phyloP scores from a whole-genome alignment of 2,329 filamentous ascomycete species.

The Fusarium foetens region DNA sequence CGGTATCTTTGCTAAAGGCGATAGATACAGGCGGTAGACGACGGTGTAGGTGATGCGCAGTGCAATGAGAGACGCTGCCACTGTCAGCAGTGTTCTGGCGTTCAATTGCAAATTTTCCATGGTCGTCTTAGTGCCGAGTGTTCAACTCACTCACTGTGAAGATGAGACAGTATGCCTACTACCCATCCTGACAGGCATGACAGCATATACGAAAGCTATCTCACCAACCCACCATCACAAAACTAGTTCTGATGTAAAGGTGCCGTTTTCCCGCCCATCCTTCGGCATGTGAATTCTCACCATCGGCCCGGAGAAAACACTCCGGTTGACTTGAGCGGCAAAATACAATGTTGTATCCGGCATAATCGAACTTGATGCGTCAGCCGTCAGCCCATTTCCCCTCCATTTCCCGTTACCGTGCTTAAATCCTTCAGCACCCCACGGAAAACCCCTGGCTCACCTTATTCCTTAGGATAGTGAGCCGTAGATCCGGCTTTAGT shows the following conservation, averaged over 20 bases:
- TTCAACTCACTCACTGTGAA: fast-evolving
- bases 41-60: background rate
- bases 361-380: background rate
- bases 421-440: background rate
- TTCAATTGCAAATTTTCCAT: background rate
- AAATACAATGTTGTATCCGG: background rate
- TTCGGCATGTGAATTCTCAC: background rate
- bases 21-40: background rate
- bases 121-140: fast-evolving
- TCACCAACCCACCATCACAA: background rate
- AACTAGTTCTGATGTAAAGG: background rate
- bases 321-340: background rate
- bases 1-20: background rate
- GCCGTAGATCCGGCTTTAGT: background rate
- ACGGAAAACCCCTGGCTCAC: background rate
- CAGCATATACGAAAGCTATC: background rate
- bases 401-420: background rate
- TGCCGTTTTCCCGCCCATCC: background rate
- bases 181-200: background rate
- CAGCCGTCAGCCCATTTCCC: background rate
- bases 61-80: background rate
- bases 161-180: too few relatives aligned
- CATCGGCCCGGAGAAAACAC: background rate
- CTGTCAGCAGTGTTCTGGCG: background rate
- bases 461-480: background rate